A percentile compares a stretch with the other conserved stretches of the same genome.
Evolutionary conservation across 164 flowering plant genomes (phyloP).

Genomic region (Vitis rotundifolia): DNA sequence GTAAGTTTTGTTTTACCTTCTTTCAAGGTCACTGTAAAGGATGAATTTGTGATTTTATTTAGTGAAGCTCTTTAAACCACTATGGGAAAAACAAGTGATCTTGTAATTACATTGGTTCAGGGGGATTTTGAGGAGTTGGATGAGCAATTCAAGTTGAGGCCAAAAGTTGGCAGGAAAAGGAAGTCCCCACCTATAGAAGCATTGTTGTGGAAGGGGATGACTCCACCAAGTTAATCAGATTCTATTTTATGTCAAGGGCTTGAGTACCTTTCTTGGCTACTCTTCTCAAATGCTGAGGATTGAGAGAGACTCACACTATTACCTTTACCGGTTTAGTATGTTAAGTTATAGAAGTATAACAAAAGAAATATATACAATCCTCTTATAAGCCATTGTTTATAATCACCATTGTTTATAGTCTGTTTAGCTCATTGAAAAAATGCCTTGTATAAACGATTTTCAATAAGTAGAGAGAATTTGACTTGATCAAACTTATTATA

Average conservation of each 20-base stretch:
- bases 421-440: no score
- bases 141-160: constrained; percentile 51
- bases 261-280: constrained; percentile 21
- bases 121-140: constrained; percentile 68
- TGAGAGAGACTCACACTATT: constrained; percentile 1
- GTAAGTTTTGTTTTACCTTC: constrained; percentile 32
- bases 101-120: constrained; percentile 20
- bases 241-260: constrained; percentile 12
- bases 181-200: constrained; percentile 43
- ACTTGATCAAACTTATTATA: no score
- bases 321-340: no score
- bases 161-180: constrained; percentile 80
- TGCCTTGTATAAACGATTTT: no score
- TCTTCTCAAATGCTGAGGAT: no score
- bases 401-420: no score
- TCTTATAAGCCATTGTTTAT: no score
- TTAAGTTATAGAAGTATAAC: no score
- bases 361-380: no score
- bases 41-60: background rate
- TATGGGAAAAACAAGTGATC: background rate
- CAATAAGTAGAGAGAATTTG: no score
- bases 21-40: background rate
- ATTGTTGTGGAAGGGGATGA: constrained; percentile 64
- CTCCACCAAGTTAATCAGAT: constrained; percentile 28
- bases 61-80: background rate